Percentiles rank a stretch among this genome's conserved stretches.
phyloP scores from a whole-genome alignment of 108 stramenopile genomes.

The Pseudonitzschia multistriata region DNA sequence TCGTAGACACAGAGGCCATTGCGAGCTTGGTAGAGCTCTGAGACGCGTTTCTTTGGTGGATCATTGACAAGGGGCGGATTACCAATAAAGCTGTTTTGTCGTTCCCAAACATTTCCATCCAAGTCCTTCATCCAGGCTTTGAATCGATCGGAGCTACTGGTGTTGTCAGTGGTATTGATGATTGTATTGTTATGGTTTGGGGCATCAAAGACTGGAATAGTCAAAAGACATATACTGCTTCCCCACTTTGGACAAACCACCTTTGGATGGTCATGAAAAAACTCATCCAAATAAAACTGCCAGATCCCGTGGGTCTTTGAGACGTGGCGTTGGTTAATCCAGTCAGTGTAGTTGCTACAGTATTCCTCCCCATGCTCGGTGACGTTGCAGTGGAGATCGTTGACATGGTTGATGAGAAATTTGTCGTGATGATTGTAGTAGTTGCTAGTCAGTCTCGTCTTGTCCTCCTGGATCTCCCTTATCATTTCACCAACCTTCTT shows the following conservation, averaged over 20 bases:
- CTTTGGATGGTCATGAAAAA: neutral
- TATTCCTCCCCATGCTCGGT: neutral
- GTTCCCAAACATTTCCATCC: slow-evolving; percentile 10
- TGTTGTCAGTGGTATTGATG: slow-evolving; percentile 43
- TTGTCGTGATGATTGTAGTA: slow-evolving; percentile 43
- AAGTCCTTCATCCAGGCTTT: slow-evolving; percentile 25
- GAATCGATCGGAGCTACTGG: slow-evolving; percentile 22
- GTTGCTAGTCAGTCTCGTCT: slow-evolving; percentile 44
- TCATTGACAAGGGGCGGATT: slow-evolving; percentile 66
- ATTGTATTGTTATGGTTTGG: slow-evolving; percentile 37
- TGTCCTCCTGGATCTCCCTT: slow-evolving; percentile 46
- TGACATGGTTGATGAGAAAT: slow-evolving; percentile 50
- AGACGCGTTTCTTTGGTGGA: slow-evolving; percentile 49
- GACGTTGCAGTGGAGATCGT: slow-evolving; percentile 28
- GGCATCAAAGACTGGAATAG: slow-evolving; percentile 50
- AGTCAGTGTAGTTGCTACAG: neutral
- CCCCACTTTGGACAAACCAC: neutral
- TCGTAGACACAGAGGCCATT: slow-evolving; percentile 71
- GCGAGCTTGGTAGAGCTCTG: slow-evolving; percentile 53
- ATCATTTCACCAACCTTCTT: slow-evolving; percentile 22
- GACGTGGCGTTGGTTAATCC: neutral
- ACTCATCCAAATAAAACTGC: neutral
- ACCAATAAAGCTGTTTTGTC: slow-evolving; percentile 7
- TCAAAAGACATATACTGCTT: neutral
- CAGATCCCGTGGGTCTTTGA: neutral